Conservation (phyloP, 2,329 filamentous ascomycete genomes). For the Claviceps sorghi region DNA sequence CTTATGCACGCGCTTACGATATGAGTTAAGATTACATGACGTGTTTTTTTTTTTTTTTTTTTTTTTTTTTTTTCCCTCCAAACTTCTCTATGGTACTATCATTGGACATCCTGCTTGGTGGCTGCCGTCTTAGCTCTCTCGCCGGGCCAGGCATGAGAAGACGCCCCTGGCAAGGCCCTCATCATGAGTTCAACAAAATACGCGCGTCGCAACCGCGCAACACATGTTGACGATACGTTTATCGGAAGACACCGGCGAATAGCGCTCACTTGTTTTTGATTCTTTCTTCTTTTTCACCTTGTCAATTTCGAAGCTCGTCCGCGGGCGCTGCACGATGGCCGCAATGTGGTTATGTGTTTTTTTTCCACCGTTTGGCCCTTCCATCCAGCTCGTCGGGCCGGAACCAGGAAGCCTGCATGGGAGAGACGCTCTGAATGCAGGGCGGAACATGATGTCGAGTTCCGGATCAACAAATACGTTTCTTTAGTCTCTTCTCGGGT, state of each 20-base stretch:
- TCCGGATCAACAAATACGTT: background rate
- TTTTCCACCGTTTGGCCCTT: background rate
- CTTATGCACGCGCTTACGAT: too few relatives aligned
- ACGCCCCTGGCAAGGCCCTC: background rate
- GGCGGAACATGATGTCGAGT: too few relatives aligned
- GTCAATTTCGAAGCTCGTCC: background rate
- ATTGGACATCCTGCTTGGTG: background rate
- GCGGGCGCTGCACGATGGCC: background rate
- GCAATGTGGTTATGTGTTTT: background rate
- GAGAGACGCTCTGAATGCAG: too few relatives aligned
- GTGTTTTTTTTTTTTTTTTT: constrained; percentile 6
- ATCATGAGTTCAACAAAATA: background rate
- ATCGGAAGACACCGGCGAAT: background rate
- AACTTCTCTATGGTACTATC: background rate
- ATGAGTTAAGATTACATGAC: too few relatives aligned
- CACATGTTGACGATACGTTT: background rate
- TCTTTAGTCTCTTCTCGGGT: background rate
- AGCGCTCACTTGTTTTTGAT: background rate
- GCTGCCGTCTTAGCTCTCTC: too few relatives aligned
- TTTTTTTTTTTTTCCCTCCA: constrained; percentile 6
- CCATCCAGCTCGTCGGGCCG: background rate
- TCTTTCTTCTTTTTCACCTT: background rate
- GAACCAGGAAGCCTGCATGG: background rate
- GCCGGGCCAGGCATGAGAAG: background rate
- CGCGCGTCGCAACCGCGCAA: background rate